Conservation (phyloP, 2,329 filamentous ascomycete species). For the Knoxdaviesia capensis region DNA sequence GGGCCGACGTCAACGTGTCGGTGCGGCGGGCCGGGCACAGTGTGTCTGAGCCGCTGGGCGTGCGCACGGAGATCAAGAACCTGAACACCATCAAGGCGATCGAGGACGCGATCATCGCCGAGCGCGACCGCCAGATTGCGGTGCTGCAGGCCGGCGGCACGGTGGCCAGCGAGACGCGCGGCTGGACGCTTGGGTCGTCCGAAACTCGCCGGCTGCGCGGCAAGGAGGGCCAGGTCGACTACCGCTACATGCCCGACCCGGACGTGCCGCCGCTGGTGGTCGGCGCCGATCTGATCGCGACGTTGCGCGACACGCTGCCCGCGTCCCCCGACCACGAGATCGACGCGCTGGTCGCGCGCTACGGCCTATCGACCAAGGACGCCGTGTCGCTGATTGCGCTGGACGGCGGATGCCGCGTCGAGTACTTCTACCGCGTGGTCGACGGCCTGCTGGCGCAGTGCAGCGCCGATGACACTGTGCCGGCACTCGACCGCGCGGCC, state of each 20-base stretch:
- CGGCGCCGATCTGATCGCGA: slow-evolving; percentile 43
- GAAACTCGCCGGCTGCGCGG: slow-evolving; percentile 67
- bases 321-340: slow-evolving; percentile 53
- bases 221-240: slow-evolving; percentile 95
- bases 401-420: slow-evolving; percentile 58
- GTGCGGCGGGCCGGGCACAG: slow-evolving; percentile 38
- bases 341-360: slow-evolving; percentile 36
- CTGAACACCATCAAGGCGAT: slow-evolving; percentile 86
- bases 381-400: slow-evolving; percentile 60
- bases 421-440: slow-evolving; percentile 61
- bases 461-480: slow-evolving; percentile 6
- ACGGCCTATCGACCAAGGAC: slow-evolving; percentile 60
- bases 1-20: slow-evolving; percentile 92
- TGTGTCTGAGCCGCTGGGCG: slow-evolving; percentile 36
- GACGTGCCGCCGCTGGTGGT: slow-evolving; percentile 70
- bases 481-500: slow-evolving; percentile 10
- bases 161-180: slow-evolving; percentile 72
- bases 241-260: slow-evolving; percentile 95
- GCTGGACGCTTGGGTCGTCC: slow-evolving; percentile 72
- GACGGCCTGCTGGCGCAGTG: slow-evolving; percentile 18
- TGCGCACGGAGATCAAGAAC: slow-evolving; percentile 94
- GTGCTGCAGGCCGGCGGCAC: slow-evolving; percentile 56
- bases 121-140: slow-evolving; percentile 71
- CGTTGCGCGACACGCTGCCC: slow-evolving; percentile 44
- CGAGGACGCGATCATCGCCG: slow-evolving; percentile 82